Conservation (phyloP, 805 yeast genomes). For the Brettanomyces bruxellensis region DNA sequence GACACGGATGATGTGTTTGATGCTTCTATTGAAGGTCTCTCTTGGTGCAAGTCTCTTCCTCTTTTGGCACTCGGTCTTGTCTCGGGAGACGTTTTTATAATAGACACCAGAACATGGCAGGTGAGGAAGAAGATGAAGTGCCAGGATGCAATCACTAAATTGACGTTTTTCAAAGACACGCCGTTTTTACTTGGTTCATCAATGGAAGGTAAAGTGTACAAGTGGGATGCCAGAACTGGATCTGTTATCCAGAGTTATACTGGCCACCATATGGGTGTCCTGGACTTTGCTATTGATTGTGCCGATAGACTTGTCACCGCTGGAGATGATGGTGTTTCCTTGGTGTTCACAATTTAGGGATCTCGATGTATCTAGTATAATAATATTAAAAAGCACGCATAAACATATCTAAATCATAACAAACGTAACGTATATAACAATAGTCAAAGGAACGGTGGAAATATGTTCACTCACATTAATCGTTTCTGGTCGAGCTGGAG, state of each 20-base stretch:
- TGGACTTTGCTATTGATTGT: conserved; percentile 69
- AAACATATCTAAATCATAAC: no score
- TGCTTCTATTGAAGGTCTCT: conserved; percentile 69
- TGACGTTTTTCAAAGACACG: conserved; percentile 48
- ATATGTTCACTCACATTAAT: background rate
- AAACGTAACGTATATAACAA: background rate
- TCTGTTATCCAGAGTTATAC: conserved; percentile 65
- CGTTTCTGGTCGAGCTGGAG: background rate
- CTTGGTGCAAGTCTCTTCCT: conserved; percentile 56
- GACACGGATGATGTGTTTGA: conserved; percentile 51
- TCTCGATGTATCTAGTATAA: background rate
- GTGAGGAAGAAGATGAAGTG: conserved; percentile 61
- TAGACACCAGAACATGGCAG: conserved; percentile 82
- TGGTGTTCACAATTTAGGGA: conserved; percentile 43
- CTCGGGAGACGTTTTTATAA: conserved; percentile 74
- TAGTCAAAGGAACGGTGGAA: background rate
- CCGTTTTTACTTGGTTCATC: conserved; percentile 61
- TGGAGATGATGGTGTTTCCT: conserved; percentile 93
- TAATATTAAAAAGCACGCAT: no score
- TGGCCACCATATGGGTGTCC: conserved; percentile 92
- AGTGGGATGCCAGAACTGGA: conserved; percentile 88
- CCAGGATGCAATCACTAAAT: conserved; percentile 79
- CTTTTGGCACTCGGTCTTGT: conserved; percentile 84
- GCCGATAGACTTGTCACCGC: conserved; percentile 78
- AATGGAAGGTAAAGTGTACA: conserved; percentile 78